phyloP scores from a whole-genome alignment of 2,329 filamentous ascomycete genomes.

The Monilinia laxa region DNA sequence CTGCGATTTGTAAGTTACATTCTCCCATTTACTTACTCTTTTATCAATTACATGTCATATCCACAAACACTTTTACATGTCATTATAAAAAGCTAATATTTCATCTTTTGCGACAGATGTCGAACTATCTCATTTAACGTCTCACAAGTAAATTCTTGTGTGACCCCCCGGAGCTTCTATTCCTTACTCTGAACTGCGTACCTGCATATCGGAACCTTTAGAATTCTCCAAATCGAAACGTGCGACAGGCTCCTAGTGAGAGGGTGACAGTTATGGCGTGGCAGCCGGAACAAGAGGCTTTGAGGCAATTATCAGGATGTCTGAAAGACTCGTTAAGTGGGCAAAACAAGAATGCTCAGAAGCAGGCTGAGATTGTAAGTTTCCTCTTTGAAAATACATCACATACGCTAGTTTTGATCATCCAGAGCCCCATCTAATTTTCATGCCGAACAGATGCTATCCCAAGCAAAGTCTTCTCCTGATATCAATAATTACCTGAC shows the following conservation, averaged over 20 bases:
- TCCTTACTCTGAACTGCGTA: constrained; percentile 31
- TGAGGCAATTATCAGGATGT: constrained; percentile 85
- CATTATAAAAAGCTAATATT: constrained; percentile 26
- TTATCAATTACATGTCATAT: neutral
- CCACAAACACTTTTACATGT: neutral
- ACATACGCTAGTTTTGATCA: neutral
- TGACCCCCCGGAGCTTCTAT: constrained; percentile 32
- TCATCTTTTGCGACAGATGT: constrained; percentile 33
- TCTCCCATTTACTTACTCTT: neutral
- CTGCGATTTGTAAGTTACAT: constrained; percentile 21
- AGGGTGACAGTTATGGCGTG: constrained; percentile 67
- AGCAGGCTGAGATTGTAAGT: constrained; percentile 84
- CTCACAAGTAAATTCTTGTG: constrained; percentile 39
- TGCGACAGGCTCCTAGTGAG: constrained; percentile 29
- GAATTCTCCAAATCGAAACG: constrained; percentile 27
- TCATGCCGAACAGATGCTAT: constrained; percentile 70
- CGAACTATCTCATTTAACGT: constrained; percentile 35
- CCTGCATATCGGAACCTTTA: constrained; percentile 37
- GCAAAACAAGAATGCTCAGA: constrained; percentile 75
- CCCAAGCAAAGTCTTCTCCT: constrained; percentile 80
- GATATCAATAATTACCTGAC: constrained; percentile 98
- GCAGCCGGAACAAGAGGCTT: constrained; percentile 84
- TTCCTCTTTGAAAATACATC: constrained; percentile 6
- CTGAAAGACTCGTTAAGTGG: constrained; percentile 90
- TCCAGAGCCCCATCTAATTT: constrained; percentile 17